phyloP scores from a whole-genome alignment of 2,329 filamentous ascomycete species.

The Colletotrichum sansevieriae region DNA sequence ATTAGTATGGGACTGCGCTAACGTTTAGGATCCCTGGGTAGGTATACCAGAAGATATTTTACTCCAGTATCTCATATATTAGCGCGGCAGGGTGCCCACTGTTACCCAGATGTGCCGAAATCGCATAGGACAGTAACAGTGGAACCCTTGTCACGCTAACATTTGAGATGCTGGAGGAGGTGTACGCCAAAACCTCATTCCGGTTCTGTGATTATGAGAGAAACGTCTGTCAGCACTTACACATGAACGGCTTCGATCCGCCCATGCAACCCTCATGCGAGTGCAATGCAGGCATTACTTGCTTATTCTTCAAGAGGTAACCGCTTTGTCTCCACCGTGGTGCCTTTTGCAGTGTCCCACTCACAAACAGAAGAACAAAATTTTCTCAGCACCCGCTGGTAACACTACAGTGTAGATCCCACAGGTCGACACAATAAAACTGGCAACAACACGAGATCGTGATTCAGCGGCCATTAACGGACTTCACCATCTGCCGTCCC shows the following conservation, averaged over 20 bases:
- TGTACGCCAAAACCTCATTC: neutral
- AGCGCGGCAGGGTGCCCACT: no score
- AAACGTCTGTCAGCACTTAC: slow-evolving; percentile 9
- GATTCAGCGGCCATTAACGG: slow-evolving; percentile 5
- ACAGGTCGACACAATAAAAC: neutral
- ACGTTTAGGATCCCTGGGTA: no score
- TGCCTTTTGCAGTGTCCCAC: neutral
- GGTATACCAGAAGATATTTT: no score
- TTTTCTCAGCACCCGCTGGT: neutral
- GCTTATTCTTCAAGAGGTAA: slow-evolving; percentile 16
- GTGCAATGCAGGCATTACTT: neutral
- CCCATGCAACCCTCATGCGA: no score
- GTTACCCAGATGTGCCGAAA: no score
- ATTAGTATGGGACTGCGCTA: no score
- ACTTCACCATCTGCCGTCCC: slow-evolving; percentile 2
- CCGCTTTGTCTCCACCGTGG: slow-evolving; percentile 3
- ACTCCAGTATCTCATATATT: no score
- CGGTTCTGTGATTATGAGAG: neutral
- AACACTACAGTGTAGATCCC: neutral
- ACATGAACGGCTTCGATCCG: neutral
- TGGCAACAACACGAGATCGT: neutral
- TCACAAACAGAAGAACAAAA: neutral
- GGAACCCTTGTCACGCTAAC: no score
- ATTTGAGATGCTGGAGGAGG: no score
- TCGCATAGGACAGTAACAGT: no score